These are phyloP conservation scores for Podospora pseudoanserina DNA, from an alignment of 495 filamentous ascomycete species.

Conservation along the genomic window DNA sequence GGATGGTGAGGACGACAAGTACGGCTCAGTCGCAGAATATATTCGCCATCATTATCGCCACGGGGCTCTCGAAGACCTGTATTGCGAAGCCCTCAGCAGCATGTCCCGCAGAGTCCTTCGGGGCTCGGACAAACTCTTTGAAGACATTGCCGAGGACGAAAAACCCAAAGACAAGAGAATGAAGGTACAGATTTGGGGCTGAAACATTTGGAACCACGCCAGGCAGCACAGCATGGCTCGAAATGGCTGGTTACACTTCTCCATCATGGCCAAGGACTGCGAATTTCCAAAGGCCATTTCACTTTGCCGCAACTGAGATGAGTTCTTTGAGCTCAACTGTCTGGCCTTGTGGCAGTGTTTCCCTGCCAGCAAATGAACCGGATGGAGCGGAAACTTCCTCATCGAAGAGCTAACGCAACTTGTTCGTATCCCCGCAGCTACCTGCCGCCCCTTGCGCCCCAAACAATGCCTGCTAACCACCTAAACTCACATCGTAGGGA, in stretches of 20 bases:
- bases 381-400: slow-evolving; percentile 38
- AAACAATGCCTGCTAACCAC: not conserved
- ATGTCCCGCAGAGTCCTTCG: slow-evolving; percentile 2
- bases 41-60: slow-evolving; percentile 27
- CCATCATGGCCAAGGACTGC: slow-evolving; percentile 50
- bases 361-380: slow-evolving; percentile 44
- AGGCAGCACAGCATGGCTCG: slow-evolving; percentile 49
- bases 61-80: slow-evolving; percentile 20
- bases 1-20: slow-evolving; percentile 17
- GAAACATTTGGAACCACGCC: slow-evolving; percentile 54
- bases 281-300: slow-evolving; percentile 44
- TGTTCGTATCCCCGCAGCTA: slow-evolving; percentile 22
- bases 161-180: slow-evolving; percentile 34
- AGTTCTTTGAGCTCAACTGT: slow-evolving; percentile 50
- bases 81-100: slow-evolving; percentile 1
- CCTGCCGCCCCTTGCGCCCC: not conserved
- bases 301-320: slow-evolving; percentile 54
- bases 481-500: slow-evolving; percentile 25
- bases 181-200: slow-evolving; percentile 49
- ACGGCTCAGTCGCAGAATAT: slow-evolving; percentile 22
- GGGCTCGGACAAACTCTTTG: slow-evolving; percentile 10
- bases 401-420: slow-evolving; percentile 40
- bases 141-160: slow-evolving; percentile 11
- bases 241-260: slow-evolving; percentile 53
- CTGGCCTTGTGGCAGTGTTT: slow-evolving; percentile 50